phyloP scores from a whole-genome alignment of 148 eudicot genomes.

The Vaccinium myrtillus region DNA sequence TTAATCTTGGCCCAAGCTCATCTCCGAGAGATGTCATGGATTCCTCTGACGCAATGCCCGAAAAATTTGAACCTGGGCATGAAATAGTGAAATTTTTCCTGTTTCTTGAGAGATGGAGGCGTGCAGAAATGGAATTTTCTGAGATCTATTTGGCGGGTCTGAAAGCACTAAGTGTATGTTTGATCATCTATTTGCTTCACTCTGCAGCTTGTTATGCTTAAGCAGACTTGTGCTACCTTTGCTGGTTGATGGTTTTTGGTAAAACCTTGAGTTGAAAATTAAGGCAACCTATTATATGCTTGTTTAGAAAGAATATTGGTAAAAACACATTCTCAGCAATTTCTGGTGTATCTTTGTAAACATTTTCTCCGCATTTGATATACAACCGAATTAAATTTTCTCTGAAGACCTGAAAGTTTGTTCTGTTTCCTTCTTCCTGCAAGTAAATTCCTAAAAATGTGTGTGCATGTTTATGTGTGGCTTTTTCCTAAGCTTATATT shows the following conservation, averaged over 20 bases:
- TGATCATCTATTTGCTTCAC: not conserved
- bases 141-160: constrained; percentile 42
- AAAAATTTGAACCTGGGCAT: constrained; percentile 48
- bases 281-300: not conserved
- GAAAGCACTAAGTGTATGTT: constrained; percentile 48
- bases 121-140: constrained; percentile 55
- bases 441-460: not conserved
- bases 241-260: not conserved
- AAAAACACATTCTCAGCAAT: not conserved
- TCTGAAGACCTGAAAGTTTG: not conserved
- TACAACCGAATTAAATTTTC: not conserved
- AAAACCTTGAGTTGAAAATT: not conserved
- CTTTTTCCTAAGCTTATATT: not conserved
- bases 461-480: not conserved
- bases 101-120: constrained; percentile 60
- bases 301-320: not conserved
- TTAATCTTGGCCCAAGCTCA: constrained; percentile 53
- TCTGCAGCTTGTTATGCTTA: not conserved
- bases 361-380: not conserved
- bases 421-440: not conserved
- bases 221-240: not conserved
- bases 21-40: constrained; percentile 58
- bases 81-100: constrained; percentile 60
- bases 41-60: constrained; percentile 32
- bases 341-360: not conserved